Percentiles rank a stretch among this genome's conserved stretches.
Evolutionary conservation across 257 asterid species (phyloP).

Genomic region (Solanum paucissectum): DNA sequence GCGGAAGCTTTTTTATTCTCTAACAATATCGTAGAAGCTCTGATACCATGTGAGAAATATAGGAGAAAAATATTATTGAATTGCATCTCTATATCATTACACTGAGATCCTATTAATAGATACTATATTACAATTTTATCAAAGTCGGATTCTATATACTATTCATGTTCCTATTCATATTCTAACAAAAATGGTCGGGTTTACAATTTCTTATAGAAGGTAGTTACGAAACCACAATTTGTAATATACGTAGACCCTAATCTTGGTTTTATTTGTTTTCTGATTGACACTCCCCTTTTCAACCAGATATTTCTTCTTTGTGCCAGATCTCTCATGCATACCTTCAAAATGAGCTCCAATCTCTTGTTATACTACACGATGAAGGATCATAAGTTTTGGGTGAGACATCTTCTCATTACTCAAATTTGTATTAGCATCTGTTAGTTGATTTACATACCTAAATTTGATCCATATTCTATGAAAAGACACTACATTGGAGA

Average conservation of each 20-base stretch:
- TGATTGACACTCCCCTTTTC: not conserved
- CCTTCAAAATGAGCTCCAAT: not conserved
- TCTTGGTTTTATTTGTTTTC: not conserved
- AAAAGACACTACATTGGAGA: not conserved
- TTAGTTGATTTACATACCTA: not conserved
- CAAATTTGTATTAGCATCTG: not conserved
- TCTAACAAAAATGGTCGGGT: not conserved
- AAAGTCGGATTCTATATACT: not conserved
- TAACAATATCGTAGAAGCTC: too few species aligned
- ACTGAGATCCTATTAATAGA: not conserved
- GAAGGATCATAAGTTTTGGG: not conserved
- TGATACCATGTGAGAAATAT: not conserved
- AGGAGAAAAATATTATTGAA: too few species aligned
- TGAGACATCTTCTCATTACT: not conserved
- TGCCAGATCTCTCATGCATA: not conserved
- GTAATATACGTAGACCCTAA: not conserved
- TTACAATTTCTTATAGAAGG: not conserved
- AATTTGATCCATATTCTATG: not conserved
- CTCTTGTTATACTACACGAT: not conserved
- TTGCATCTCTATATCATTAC: not conserved
- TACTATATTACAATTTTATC: not conserved
- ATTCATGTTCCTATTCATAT: not conserved
- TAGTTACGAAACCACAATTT: not conserved
- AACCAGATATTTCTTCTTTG: not conserved
- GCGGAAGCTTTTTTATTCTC: not conserved